Percentiles rank a stretch among this genome's conserved stretches.
Conservation (phyloP, 768 basidiomycete genomes). For the Tremella fuciformis region DNA sequence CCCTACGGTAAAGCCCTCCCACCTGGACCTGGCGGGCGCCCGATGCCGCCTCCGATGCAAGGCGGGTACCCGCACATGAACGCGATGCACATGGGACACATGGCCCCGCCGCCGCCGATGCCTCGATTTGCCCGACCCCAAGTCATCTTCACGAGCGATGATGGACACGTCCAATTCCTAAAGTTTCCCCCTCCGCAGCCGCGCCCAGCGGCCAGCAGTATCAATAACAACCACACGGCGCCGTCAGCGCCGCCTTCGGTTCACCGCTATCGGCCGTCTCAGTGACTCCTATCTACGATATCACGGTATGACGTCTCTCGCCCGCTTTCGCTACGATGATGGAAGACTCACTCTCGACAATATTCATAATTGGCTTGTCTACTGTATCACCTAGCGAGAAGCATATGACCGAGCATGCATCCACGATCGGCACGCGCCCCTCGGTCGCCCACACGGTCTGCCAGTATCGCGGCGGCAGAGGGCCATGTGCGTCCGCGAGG, state of each 20-base stretch:
- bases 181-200: slow-evolving; percentile 35
- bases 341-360: not conserved
- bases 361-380: not conserved
- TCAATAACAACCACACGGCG: too few relatives aligned
- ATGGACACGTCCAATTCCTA: slow-evolving; percentile 54
- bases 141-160: slow-evolving; percentile 85
- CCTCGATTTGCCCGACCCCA: slow-evolving; percentile 56
- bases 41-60: slow-evolving; percentile 19
- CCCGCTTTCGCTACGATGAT: too few relatives aligned
- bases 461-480: not conserved
- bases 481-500: too few relatives aligned
- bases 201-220: too few relatives aligned
- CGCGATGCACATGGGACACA: slow-evolving; percentile 19
- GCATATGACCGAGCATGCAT: slow-evolving; percentile 1
- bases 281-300: not conserved
- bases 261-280: not conserved
- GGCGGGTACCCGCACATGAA: not conserved
- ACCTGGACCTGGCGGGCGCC: not conserved
- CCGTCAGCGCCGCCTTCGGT: not conserved
- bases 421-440: not conserved
- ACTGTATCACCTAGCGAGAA: not conserved
- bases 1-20: not conserved
- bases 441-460: not conserved
- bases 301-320: too few relatives aligned
- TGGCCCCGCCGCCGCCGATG: slow-evolving; percentile 32